These are phyloP conservation scores for Nemania sp. DNA, from an alignment of 2,329 filamentous ascomycete species.

Conservation along the genomic window DNA sequence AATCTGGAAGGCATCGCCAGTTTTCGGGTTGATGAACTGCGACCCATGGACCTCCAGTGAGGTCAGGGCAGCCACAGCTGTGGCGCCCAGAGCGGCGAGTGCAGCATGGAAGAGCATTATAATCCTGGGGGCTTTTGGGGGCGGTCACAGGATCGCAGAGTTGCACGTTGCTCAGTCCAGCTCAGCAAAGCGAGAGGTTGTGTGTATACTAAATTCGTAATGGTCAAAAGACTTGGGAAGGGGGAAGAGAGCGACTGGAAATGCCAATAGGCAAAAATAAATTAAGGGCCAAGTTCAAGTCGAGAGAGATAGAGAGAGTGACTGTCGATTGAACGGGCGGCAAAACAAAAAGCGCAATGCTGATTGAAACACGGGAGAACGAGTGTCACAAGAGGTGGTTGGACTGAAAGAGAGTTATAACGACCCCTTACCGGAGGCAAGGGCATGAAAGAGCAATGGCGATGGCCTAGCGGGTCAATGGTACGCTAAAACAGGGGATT, in stretches of 20 bases:
- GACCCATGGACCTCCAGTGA: slow-evolving; percentile 59
- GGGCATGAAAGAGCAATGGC: no score
- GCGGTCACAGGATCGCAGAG: background rate
- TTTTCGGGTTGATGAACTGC: slow-evolving; percentile 62
- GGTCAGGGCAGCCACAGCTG: slow-evolving; percentile 59
- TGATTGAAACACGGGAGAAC: slow-evolving; percentile 24
- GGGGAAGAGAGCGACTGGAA: slow-evolving; percentile 21
- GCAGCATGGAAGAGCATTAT: slow-evolving; percentile 46
- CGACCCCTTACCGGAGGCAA: slow-evolving; percentile 14
- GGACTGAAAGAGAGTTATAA: slow-evolving; percentile 10
- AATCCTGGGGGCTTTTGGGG: background rate
- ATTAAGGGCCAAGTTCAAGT: background rate
- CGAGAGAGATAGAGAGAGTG: background rate
- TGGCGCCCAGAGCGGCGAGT: slow-evolving; percentile 57
- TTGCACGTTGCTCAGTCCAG: slow-evolving; percentile 6
- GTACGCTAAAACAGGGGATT: no score
- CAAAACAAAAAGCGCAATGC: slow-evolving; percentile 11
- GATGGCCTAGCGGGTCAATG: no score
- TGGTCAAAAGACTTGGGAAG: background rate
- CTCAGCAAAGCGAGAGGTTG: background rate
- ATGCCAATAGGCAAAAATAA: slow-evolving; percentile 9
- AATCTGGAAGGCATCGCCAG: slow-evolving; percentile 65
- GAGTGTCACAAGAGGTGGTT: slow-evolving; percentile 18
- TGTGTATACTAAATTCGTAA: slow-evolving; percentile 16
- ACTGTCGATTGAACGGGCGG: slow-evolving; percentile 11